Evolutionary conservation across 495 filamentous ascomycete species (phyloP), one percentile per base, ranked within the genome.

Genomic region (Daldinia bambusicola): DNA sequence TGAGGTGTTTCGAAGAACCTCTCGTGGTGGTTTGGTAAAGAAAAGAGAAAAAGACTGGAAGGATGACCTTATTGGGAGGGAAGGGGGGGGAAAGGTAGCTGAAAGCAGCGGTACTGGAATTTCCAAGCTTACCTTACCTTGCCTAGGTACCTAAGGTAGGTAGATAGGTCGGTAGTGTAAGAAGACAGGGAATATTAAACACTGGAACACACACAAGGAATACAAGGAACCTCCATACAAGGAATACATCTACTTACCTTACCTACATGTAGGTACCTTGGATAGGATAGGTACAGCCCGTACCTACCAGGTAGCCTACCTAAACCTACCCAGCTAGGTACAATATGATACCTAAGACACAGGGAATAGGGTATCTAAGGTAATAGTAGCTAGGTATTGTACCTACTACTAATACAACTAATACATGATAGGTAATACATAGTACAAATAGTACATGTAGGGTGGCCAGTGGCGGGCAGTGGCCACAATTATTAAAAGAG

Each of bases 1-100:
- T 77, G 76, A 78, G 78, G 76, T 79, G 80, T 83, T 83, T 83
- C 80, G 80, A 82, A 79, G 78, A 71, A 74, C 70, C 69, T 61
- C 56, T 74, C 55, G 65, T 66, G 56, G 52, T 55, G 65, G 67
- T 70, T 69, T 66, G 63, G 60, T 64, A 69, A 65, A 69, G 63
- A 64, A 74, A 60, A 74, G 66, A 62, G 61, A 32, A 62, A 68
- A 71, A 52, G 51, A 67, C 48, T 71, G 74, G 56, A 69, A 74
- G 69, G 75, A 76, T 74, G 75, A 75, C 77, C 76, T 76, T 75
- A 78, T 71, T 71, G 75, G 76, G 71, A 74, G 74, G 75, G 55
- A 63, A 67, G 74, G 58, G 75, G 72, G 76, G 3, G 26, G 61
- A 59, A 75, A 64, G 76, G 57, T 72, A 67, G 62, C 61, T 63